phyloP scores from a whole-genome alignment of 345 rosid genomes.

The Trapa bicornis region DNA sequence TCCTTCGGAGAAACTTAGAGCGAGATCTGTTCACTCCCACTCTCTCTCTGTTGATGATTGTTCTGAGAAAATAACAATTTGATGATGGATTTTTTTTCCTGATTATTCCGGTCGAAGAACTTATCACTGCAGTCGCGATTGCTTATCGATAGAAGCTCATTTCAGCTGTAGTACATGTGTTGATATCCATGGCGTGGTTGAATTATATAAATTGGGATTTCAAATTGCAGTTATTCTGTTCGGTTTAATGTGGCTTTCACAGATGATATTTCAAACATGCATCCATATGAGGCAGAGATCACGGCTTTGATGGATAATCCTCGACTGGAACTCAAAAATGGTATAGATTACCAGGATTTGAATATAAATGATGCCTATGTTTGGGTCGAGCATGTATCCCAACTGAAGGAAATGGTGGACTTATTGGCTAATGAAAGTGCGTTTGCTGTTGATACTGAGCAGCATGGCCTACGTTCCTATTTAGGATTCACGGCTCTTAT shows the following conservation, averaged over 20 bases:
- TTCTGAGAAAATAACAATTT: neutral
- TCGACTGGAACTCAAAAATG: conserved; percentile 21
- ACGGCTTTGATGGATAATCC: conserved; percentile 39
- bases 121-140: neutral
- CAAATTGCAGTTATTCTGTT: neutral
- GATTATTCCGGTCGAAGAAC: neutral
- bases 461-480: conserved; percentile 73
- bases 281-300: conserved; percentile 63
- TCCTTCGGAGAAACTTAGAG: too few relatives aligned
- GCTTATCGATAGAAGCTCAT: neutral
- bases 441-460: conserved; percentile 87
- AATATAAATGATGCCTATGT: conserved; percentile 34
- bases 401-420: conserved; percentile 54
- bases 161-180: neutral
- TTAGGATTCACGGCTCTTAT: conserved; percentile 76
- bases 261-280: conserved; percentile 34
- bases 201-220: neutral
- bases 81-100: neutral
- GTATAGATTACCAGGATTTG: conserved; percentile 18
- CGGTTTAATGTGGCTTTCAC: conserved; percentile 9
- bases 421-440: conserved; percentile 33
- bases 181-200: neutral
- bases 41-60: neutral
- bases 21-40: neutral
- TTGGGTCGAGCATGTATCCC: conserved; percentile 61